These are phyloP conservation scores for Dactylellina sp. DNA, from an alignment of 2,329 filamentous ascomycete species.

Conservation along the genomic window DNA sequence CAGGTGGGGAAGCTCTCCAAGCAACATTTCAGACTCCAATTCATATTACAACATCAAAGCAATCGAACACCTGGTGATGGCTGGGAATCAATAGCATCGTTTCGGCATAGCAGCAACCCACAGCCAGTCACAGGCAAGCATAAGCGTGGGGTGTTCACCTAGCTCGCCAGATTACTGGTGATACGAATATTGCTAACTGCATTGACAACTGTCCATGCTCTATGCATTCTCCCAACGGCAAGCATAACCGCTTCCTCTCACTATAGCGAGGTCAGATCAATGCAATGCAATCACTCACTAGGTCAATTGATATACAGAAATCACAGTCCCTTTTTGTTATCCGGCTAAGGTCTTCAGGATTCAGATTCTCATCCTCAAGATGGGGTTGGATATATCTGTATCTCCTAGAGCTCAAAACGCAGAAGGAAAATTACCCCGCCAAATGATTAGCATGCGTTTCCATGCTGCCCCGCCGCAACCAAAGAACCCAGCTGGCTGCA, in stretches of 20 bases:
- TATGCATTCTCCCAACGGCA: conserved; percentile 4
- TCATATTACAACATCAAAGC: background rate
- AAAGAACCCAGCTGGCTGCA: background rate
- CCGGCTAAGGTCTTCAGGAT: too few relatives aligned
- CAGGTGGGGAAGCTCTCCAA: too few relatives aligned
- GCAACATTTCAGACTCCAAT: too few relatives aligned
- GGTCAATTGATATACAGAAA: too few relatives aligned
- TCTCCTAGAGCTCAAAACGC: too few relatives aligned
- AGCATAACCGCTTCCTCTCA: conserved; percentile 6
- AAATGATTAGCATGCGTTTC: conserved; percentile 10
- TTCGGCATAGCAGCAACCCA: conserved; percentile 2
- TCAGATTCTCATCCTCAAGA: too few relatives aligned
- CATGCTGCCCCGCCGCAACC: background rate
- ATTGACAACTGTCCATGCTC: conserved; percentile 43
- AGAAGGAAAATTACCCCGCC: conserved; percentile 38
- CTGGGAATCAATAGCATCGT: too few relatives aligned
- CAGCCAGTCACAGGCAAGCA: conserved; percentile 21
- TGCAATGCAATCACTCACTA: too few relatives aligned
- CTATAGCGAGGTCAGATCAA: background rate
- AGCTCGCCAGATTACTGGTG: conserved; percentile 3
- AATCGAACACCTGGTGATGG: too few relatives aligned
- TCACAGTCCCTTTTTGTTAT: too few relatives aligned
- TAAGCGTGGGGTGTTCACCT: conserved; percentile 31
- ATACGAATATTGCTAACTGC: conserved; percentile 24
- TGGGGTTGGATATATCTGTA: too few relatives aligned